Evolutionary conservation across 257 asterid species (phyloP).

Genomic region (Capsicum pubescens): DNA sequence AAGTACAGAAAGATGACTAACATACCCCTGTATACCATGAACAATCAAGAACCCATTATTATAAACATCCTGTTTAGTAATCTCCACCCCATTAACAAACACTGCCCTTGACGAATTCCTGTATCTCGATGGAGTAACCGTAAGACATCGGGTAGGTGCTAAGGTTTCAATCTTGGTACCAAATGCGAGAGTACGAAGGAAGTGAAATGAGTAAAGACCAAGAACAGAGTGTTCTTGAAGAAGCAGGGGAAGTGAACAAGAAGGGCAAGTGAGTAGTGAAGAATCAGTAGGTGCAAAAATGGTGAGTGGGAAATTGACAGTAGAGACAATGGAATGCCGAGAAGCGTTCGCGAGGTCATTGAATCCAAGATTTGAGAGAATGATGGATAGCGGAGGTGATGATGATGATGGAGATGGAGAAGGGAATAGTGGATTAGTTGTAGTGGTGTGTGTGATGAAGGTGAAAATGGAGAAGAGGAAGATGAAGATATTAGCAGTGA

Average conservation of each 20-base stretch:
- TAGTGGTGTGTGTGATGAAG: background rate
- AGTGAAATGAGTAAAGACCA: constrained; percentile 69
- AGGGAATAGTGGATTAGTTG: background rate
- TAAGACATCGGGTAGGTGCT: constrained; percentile 70
- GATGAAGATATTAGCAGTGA: constrained; percentile 28
- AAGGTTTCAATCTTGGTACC: constrained; percentile 69
- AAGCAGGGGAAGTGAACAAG: constrained; percentile 68
- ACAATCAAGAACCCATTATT: constrained; percentile 64
- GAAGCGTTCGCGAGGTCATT: constrained; percentile 55
- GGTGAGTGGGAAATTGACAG: constrained; percentile 55
- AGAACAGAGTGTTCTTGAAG: constrained; percentile 71
- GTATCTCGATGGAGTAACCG: constrained; percentile 57
- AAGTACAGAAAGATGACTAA: constrained; percentile 65
- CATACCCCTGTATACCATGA: constrained; percentile 67
- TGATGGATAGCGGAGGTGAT: constrained; percentile 41
- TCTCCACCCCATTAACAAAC: constrained; percentile 71
- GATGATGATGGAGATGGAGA: constrained; percentile 16
- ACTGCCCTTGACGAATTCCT: constrained; percentile 36
- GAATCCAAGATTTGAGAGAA: constrained; percentile 67
- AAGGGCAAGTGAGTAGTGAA: constrained; percentile 72
- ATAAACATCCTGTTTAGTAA: constrained; percentile 66
- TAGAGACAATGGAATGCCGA: constrained; percentile 45
- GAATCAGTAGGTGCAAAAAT: constrained; percentile 73
- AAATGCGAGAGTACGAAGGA: constrained; percentile 61
- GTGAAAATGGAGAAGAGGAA: constrained; percentile 26